These are phyloP conservation scores for Alisma plantagoaquatica DNA, from an alignment of 106 monocot genomes.

Conservation along the genomic window DNA sequence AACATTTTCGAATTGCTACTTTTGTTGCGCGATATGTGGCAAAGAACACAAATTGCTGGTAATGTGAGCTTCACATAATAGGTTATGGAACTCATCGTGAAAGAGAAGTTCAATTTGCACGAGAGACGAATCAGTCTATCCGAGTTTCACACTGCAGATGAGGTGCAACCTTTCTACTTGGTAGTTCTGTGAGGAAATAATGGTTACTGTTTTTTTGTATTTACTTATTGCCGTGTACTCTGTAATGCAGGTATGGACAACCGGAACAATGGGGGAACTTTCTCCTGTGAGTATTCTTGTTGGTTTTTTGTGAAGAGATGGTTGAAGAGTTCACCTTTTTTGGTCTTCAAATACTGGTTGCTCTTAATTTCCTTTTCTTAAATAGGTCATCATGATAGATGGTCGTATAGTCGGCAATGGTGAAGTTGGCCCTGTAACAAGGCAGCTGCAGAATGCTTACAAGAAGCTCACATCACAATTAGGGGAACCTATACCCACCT, in stretches of 20 bases:
- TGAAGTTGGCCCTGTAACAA: constrained; percentile 75
- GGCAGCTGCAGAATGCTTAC: constrained; percentile 69
- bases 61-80: no score
- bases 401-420: constrained; percentile 77
- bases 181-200: background rate
- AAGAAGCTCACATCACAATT: constrained; percentile 43
- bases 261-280: constrained; percentile 99
- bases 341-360: no score
- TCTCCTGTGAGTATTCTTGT: constrained; percentile 60
- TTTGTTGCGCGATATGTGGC: no score
- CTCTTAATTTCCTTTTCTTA: constrained; percentile 1
- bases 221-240: no score
- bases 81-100: constrained; percentile 94
- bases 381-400: constrained; percentile 86
- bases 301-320: no score
- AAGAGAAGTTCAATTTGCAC: constrained; percentile 63
- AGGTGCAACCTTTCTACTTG: constrained; percentile 27
- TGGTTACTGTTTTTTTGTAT: no score
- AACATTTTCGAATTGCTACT: no score
- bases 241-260: constrained; percentile 82
- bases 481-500: constrained; percentile 52
- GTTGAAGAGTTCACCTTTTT: no score
- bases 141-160: constrained; percentile 96
- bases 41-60: no score
- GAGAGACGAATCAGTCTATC: constrained; percentile 88